Conservation (phyloP, 441 rosid species). For the Euphorbia corollata region DNA sequence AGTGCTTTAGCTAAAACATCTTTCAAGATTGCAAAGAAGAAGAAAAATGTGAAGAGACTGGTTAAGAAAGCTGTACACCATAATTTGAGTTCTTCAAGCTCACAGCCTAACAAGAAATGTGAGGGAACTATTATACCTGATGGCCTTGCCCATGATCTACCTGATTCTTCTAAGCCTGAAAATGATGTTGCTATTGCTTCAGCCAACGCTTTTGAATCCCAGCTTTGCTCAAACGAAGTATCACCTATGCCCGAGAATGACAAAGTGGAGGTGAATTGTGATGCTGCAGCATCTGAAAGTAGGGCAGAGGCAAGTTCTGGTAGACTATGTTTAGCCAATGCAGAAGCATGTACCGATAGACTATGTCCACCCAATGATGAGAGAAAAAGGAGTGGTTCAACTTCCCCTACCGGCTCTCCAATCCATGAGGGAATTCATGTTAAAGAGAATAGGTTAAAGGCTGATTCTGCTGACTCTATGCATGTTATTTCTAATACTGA, state of each 20-base stretch:
- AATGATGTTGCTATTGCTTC: slow-evolving; percentile 24
- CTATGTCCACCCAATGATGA: slow-evolving; percentile 20
- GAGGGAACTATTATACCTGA: slow-evolving; percentile 21
- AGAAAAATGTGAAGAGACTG: slow-evolving; percentile 41
- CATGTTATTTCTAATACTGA: slow-evolving; percentile 24
- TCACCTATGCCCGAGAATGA: slow-evolving; percentile 16
- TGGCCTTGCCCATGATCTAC: slow-evolving; percentile 15
- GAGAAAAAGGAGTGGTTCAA: slow-evolving; percentile 29
- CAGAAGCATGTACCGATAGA: slow-evolving; percentile 17
- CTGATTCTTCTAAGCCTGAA: slow-evolving; percentile 27
- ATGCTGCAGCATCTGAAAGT: slow-evolving; percentile 18
- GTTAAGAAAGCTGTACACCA: slow-evolving; percentile 32
- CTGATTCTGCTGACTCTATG: slow-evolving; percentile 12
- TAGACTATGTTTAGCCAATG: background rate
- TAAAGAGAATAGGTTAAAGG: slow-evolving; percentile 24
- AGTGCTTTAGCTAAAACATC: slow-evolving; percentile 31
- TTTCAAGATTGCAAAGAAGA: slow-evolving; percentile 47
- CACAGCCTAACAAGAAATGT: slow-evolving; percentile 22
- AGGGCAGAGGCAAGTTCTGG: no score
- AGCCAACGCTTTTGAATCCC: slow-evolving; percentile 22
- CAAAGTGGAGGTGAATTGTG: slow-evolving; percentile 21
- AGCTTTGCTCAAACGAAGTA: slow-evolving; percentile 24
- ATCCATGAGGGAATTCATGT: slow-evolving; percentile 28
- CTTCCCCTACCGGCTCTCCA: slow-evolving; percentile 29
- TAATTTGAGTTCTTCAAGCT: slow-evolving; percentile 22